These are phyloP conservation scores for Lasiodiplodia gonubiensis DNA, from an alignment of 2,329 filamentous ascomycete species.

Conservation along the genomic window DNA sequence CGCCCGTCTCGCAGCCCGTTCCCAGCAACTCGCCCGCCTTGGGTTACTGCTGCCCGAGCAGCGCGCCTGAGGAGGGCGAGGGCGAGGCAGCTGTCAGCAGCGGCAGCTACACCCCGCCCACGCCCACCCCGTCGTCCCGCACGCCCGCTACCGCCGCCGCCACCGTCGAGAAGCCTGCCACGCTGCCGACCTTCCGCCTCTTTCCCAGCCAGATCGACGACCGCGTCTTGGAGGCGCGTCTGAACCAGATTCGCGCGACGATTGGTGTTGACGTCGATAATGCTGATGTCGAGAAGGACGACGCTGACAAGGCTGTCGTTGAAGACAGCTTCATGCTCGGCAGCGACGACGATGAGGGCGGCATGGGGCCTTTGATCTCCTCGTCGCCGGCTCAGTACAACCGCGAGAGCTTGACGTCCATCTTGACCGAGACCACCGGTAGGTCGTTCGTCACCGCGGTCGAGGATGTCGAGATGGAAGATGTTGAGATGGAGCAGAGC, in stretches of 20 bases:
- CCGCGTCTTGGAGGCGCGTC: background rate
- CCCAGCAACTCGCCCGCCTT: background rate
- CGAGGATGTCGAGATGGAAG: background rate
- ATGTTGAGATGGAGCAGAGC: background rate
- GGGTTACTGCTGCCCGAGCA: background rate
- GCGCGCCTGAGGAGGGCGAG: too few species aligned
- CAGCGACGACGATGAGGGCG: background rate
- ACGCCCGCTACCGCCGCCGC: too few species aligned
- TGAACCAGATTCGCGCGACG: background rate
- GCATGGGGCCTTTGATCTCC: background rate
- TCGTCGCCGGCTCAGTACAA: background rate
- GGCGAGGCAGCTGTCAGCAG: background rate
- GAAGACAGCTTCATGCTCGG: background rate
- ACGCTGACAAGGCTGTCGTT: background rate
- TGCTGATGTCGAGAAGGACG: background rate
- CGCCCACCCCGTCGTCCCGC: background rate
- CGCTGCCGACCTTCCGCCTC: background rate
- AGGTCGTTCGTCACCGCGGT: slow-evolving; percentile 7
- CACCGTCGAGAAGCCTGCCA: too few species aligned
- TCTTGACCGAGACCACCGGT: background rate
- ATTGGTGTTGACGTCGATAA: background rate
- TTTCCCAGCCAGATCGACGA: background rate
- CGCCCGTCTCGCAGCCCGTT: background rate
- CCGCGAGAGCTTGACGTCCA: background rate
- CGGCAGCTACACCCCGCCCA: background rate